These are phyloP conservation scores for Cyclotella choctawhatcheeana DNA, from an alignment of 108 stramenopile species.

Conservation along the genomic window DNA sequence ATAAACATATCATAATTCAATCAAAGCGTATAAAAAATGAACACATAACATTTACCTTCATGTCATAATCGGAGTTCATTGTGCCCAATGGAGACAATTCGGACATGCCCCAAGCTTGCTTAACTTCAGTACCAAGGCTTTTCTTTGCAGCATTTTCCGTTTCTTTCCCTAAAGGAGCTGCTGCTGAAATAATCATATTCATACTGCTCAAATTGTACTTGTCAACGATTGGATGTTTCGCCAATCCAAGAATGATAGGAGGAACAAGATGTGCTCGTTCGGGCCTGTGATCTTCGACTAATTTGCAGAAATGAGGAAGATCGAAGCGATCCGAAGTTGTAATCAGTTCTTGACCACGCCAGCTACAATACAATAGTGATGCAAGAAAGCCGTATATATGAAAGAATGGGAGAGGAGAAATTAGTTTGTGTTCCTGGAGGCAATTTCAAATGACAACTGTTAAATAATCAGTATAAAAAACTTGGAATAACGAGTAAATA, in stretches of 20 bases:
- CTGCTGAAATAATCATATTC: slow-evolving; percentile 70
- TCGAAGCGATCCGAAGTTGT: slow-evolving; percentile 87
- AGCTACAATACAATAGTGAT: slow-evolving; percentile 63
- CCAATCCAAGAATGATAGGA: slow-evolving; percentile 78
- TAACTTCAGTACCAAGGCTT: slow-evolving; percentile 62
- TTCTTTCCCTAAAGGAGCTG: slow-evolving; percentile 85
- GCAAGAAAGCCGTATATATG: slow-evolving; percentile 90
- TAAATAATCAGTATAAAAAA: too few species aligned
- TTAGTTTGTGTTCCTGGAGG: slow-evolving; percentile 59
- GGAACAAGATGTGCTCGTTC: slow-evolving; percentile 90
- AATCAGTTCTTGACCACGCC: slow-evolving; percentile 74
- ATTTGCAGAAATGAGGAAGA: slow-evolving; percentile 71
- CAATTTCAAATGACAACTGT: background rate
- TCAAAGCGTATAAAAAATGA: background rate
- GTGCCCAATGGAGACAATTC: slow-evolving; percentile 81
- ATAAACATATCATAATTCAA: background rate
- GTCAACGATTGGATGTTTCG: slow-evolving; percentile 85
- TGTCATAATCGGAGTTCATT: slow-evolving; percentile 61
- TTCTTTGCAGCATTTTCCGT: slow-evolving; percentile 67
- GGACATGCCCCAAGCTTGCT: slow-evolving; percentile 87
- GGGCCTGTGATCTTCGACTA: slow-evolving; percentile 73
- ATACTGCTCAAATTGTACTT: slow-evolving; percentile 74
- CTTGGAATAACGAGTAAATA: too few species aligned
- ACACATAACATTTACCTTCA: slow-evolving; percentile 9
- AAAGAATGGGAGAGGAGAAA: slow-evolving; percentile 92